phyloP scores from a whole-genome alignment of 208 protist genomes.

The Polymyxa betae region DNA sequence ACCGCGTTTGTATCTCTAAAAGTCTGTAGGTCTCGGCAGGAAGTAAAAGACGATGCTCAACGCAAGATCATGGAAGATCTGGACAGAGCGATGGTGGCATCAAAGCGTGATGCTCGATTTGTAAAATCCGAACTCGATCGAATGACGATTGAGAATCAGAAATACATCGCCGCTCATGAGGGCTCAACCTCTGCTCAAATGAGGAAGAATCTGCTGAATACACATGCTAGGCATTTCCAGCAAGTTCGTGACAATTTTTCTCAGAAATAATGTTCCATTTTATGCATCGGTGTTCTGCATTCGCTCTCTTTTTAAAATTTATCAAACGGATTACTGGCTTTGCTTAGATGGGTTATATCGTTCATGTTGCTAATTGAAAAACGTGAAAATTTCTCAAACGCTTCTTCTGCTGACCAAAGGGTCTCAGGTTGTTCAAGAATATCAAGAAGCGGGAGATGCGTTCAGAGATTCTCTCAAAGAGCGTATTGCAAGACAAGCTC shows the following conservation, averaged over 20 bases:
- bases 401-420: neutral
- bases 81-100: neutral
- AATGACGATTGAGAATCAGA: neutral
- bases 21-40: neutral
- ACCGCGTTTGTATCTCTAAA: too few relatives aligned
- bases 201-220: slow-evolving; percentile 36
- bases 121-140: slow-evolving; percentile 48
- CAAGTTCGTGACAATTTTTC: neutral
- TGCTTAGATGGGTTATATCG: too few relatives aligned
- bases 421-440: slow-evolving; percentile 7
- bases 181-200: slow-evolving; percentile 44
- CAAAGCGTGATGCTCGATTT: slow-evolving; percentile 11
- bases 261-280: too few relatives aligned
- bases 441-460: neutral
- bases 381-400: neutral
- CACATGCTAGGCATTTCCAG: slow-evolving; percentile 43
- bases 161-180: neutral
- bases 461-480: slow-evolving; percentile 35
- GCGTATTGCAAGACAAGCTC: slow-evolving; percentile 16
- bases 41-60: slow-evolving; percentile 39
- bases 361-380: too few relatives aligned
- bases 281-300: too few relatives aligned
- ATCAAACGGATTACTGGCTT: too few relatives aligned
- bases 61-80: slow-evolving; percentile 48
- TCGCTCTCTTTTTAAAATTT: too few relatives aligned